Base-by-base conservation (phyloP, 2,329 filamentous ascomycete genomes). In the Xylariaceae sp. region DNA sequence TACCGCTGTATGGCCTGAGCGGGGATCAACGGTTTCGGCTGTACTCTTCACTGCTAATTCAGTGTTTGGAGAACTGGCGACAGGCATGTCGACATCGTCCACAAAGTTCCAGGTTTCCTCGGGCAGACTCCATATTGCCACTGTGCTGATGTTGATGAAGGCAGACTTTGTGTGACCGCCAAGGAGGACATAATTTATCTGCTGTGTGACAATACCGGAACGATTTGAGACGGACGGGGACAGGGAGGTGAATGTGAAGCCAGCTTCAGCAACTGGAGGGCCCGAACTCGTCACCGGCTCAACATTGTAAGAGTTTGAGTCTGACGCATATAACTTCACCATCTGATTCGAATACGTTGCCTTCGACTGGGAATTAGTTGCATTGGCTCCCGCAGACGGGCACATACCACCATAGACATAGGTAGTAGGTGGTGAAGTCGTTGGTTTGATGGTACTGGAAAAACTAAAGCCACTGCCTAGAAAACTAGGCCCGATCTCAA, bases 321-420 rank as follows among this genome's bases (percentile, higher is more conserved):
- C 33, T 10, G 70, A 64, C 0, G 87, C 75, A 0, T 77, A 67
- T n/a, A 92, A 68, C 22, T 78, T 80, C 49, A 89, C 68, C 87
- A 96, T 91, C 17, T 77, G 72, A 62, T 90, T 90, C 2, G 89
- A 91, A 67, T 96, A 97, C 38, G 82, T 80, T 11, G 87, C 89
- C 10, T 75, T 67, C 2, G 79, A 78, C 53, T 88, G 81, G 85
- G 89, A 90, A 15, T 70, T 67, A 1, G 67, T 62, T 1, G 63
- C 58, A 30, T 75, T 74, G 6, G 70, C 62, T 15, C 68, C 64
- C 17, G 72, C 67, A n/a, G 67, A 64, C 7, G 86, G 85, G 62
- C 92, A 97, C 90, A 96, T 95, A 58, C 92, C 92, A 33, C 90
- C 92, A 68, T 95, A 96, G 6, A 85, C 72, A 64, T 90, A 95